Evolutionary conservation across 2,329 filamentous ascomycete species (phyloP), one percentile per base, ranked within the genome.

Genomic region (Stagonosporopsis vannaccii): DNA sequence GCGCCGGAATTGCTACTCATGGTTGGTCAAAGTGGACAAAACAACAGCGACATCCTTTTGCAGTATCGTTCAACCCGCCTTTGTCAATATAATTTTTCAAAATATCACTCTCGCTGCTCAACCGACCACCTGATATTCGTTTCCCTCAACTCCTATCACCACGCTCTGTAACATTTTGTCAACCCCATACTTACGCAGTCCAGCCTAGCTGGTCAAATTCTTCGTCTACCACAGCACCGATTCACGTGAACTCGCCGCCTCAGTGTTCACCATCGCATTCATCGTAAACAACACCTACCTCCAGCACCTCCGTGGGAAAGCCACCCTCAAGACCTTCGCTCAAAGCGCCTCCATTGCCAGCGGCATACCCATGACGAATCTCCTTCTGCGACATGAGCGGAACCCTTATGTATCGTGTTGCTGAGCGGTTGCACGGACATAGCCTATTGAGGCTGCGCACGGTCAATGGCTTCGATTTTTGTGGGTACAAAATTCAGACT

Each of bases 151-250:
- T 22, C 36, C 36, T 11, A 5, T 19, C 36, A 9, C 36, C 37
- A n/a, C 22, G 17, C 6, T n/a, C 19, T 13, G n/a, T 11, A 12
- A 9, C 9, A 12, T 28, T 13, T 1, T 39, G 20, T 6, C 6
- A 20, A 25, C 12, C 3, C 15, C 35, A n/a, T 17, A 17, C 40
- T 43, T 6, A 32, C 26, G 15, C n/a, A 15, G 15, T 19, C 25
- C 11, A 43, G 41, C 41, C 26, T 2, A 43, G 26, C 69, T 86
- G 0, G 49, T 82, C n/a, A 67, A 71, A 51, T 79, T 76, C 4
- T 87, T 87, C 63, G 61, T 87, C 56, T 88, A 85, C 71, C 79
- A 88, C 74, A 88, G 85, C 67, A 66, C 74, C 23, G 85, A 88
- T 71, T 87, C 84, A 72, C 84, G 54, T n/a, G 58, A 60, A 22